Evolutionary conservation across 192 early-diverging fungal genomes (phyloP).

Genomic region (Powellomyces hirtus): DNA sequence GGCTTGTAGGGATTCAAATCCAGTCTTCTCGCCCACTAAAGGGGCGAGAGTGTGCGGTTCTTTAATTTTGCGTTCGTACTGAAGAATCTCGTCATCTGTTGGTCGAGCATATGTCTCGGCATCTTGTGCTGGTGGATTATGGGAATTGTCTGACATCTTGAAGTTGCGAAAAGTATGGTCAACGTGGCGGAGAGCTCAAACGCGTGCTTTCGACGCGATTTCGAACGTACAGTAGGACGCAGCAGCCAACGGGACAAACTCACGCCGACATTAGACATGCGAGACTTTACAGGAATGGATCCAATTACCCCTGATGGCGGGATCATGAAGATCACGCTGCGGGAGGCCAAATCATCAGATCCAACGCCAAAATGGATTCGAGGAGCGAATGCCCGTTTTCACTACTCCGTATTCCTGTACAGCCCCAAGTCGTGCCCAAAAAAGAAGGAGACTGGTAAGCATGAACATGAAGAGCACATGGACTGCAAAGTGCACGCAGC

Average conservation of each 20-base stretch:
- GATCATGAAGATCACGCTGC: slow-evolving; percentile 22
- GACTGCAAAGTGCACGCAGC: slow-evolving; percentile 17
- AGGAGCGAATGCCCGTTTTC: slow-evolving; percentile 51
- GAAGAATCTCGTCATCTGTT: slow-evolving; percentile 49
- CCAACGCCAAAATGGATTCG: slow-evolving; percentile 31
- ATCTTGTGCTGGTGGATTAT: background rate
- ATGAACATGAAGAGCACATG: slow-evolving; percentile 5
- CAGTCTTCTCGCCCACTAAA: slow-evolving; percentile 29
- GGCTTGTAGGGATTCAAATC: slow-evolving; percentile 31
- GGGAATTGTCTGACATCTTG: no score
- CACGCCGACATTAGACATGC: background rate
- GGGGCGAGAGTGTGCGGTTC: slow-evolving; percentile 32
- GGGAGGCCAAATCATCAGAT: background rate
- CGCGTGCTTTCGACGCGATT: no score
- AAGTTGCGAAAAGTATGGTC: no score
- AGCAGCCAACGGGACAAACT: no score
- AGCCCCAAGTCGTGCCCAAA: slow-evolving; percentile 2
- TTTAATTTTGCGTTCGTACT: slow-evolving; percentile 38
- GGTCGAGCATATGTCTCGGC: slow-evolving; percentile 24
- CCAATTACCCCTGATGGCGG: slow-evolving; percentile 20
- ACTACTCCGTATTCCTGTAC: slow-evolving; percentile 46
- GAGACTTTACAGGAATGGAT: slow-evolving; percentile 8
- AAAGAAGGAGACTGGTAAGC: slow-evolving; percentile 7
- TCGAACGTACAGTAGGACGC: no score
- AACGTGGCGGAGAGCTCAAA: no score